Base-by-base conservation (phyloP, 2,329 filamentous ascomycete species). In the Emydomyces testavorans region DNA sequence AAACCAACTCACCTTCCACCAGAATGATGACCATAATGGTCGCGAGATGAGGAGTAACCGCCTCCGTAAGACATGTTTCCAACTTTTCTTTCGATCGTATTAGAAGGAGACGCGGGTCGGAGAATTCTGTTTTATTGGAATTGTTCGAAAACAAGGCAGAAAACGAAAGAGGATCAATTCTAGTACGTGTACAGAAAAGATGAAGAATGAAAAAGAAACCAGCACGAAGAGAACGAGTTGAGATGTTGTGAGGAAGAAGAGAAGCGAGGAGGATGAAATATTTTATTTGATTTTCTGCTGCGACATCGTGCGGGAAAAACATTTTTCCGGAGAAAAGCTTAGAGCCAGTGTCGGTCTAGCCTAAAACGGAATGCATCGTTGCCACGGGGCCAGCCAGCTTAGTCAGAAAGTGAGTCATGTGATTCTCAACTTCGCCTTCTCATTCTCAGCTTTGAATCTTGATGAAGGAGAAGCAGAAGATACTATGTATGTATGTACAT, bases 61-160 rank as follows among this genome's bases (percentile, higher is more conserved):
- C 66, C 65, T 54, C 79, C 75, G 78, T 85, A 84, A 69, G 82
- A 85, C 82, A 85, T 86, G 64, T 62, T 76, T 62, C 51, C 53
- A 48, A 50, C 4, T 59, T 52, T 52, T 36, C n/a, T 8, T 21
- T 28, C n/a, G 18, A 18, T 7, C 8, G 4, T 2, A 8, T 6
- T 10, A 29, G 5, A 32, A 26, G 36, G 16, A 6, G 24, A 34
- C 7, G 8, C 5, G 31, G n/a, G 23, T 39, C 21, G n/a, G 7
- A 2, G 18, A 10, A 23, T 37, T 16, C n/a, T n/a, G n/a, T 24
- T 8, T 20, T 20, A 24, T 16, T 34, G 8, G 20, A 31, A 28
- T 40, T 11, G 24, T 16, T 40, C 11, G 40, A 50, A 28, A 37
- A 29, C 37, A 46, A 53, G 28, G 40, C 38, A 44, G 50, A 51